phyloP scores from a whole-genome alignment of 1,139 yeast genomes.

The Spathaspora sp. region DNA sequence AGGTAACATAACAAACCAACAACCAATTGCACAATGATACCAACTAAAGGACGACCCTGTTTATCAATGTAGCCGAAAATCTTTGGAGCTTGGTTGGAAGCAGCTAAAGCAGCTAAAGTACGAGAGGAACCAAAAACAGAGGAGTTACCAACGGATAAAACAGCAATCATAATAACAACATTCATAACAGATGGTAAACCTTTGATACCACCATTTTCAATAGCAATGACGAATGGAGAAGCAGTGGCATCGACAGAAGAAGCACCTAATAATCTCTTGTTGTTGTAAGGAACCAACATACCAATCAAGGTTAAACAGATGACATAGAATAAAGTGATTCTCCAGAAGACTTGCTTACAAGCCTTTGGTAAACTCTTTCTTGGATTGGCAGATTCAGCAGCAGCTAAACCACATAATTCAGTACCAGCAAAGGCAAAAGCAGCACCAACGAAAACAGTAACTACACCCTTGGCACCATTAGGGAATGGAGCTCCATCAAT shows the following conservation, averaged over 20 bases:
- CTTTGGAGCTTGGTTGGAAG: conserved; percentile 78
- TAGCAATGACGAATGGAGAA: conserved; percentile 50
- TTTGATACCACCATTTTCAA: conserved; percentile 39
- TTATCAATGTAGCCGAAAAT: conserved; percentile 72
- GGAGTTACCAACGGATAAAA: conserved; percentile 50
- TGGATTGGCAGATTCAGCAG: conserved; percentile 44
- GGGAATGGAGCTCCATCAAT: conserved; percentile 63
- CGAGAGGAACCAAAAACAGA: conserved; percentile 77
- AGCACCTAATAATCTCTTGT: conserved; percentile 29
- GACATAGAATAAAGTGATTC: conserved; percentile 45
- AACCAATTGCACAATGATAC: conserved; percentile 53
- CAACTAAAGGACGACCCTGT: conserved; percentile 71
- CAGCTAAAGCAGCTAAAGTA: conserved; percentile 78
- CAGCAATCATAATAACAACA: conserved; percentile 46
- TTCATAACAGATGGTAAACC: conserved; percentile 51
- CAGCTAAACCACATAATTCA: conserved; percentile 46
- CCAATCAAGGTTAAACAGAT: conserved; percentile 44
- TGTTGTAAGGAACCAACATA: conserved; percentile 42
- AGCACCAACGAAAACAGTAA: conserved; percentile 46
- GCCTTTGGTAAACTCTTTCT: conserved; percentile 44
- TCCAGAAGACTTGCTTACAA: conserved; percentile 48
- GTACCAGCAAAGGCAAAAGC: conserved; percentile 51
- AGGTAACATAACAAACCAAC: conserved; percentile 72
- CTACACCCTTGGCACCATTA: conserved; percentile 58
- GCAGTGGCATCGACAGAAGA: conserved; percentile 44